Conservation (phyloP, 345 rosid species). For the Passiflora organensis region DNA sequence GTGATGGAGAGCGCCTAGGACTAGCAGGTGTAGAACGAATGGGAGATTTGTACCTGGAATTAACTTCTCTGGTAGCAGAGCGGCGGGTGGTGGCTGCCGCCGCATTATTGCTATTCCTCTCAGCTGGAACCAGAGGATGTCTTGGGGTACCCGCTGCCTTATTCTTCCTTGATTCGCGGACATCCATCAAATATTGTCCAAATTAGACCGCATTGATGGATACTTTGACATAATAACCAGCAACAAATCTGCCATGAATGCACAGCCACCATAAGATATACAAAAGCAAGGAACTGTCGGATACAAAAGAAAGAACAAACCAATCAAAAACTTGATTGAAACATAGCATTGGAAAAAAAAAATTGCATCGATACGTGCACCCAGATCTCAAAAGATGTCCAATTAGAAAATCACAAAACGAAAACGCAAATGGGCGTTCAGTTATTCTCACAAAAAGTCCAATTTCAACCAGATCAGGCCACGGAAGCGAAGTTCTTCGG, state of each 20-base stretch:
- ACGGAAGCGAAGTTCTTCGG: slow-evolving; percentile 17
- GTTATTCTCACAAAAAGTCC: slow-evolving; percentile 25
- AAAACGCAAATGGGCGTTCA: slow-evolving; percentile 18
- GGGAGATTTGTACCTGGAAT: slow-evolving; percentile 85
- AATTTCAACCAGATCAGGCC: slow-evolving; percentile 40
- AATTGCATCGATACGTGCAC: slow-evolving; percentile 46
- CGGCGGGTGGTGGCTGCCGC: slow-evolving; percentile 40
- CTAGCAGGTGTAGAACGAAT: slow-evolving; percentile 36
- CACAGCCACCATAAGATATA: slow-evolving; percentile 3
- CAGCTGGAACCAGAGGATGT: slow-evolving; percentile 60
- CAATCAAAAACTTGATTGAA: slow-evolving; percentile 10
- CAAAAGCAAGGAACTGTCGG: slow-evolving; percentile 41
- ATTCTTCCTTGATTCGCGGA: slow-evolving; percentile 49
- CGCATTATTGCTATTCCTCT: slow-evolving; percentile 45
- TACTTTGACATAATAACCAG: slow-evolving; percentile 24
- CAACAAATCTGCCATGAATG: slow-evolving; percentile 53
- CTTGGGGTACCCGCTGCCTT: slow-evolving; percentile 47
- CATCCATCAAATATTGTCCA: slow-evolving; percentile 67
- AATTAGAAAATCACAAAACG: slow-evolving; percentile 23
- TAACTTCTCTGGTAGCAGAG: slow-evolving; percentile 56
- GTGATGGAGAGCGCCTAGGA: slow-evolving; percentile 68
- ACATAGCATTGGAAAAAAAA: slow-evolving; percentile 19
- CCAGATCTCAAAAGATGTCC: slow-evolving; percentile 37
- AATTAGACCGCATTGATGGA: slow-evolving; percentile 54
- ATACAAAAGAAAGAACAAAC: slow-evolving; percentile 32